phyloP scores from a whole-genome alignment of 2,329 filamentous ascomycete species.

The Tolypocladium ovalisporum region DNA sequence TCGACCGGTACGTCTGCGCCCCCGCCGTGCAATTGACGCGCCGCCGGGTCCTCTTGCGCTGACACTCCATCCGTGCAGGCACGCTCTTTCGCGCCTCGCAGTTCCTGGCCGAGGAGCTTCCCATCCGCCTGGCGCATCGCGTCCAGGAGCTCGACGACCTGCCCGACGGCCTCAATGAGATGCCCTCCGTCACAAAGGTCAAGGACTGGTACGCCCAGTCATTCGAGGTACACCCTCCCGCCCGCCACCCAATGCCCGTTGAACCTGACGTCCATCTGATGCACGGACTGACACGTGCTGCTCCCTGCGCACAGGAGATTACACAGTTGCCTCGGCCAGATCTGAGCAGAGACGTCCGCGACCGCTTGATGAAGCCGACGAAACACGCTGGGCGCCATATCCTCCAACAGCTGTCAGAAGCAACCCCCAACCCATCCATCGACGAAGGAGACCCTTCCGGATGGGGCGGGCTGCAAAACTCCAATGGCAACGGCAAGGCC shows the following conservation, averaged over 20 bases:
- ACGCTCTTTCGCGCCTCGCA: conserved; percentile 96
- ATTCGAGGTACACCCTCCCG: conserved; percentile 68
- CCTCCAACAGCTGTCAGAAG: conserved; percentile 65
- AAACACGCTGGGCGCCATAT: conserved; percentile 45
- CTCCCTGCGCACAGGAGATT: conserved; percentile 59
- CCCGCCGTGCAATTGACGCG: neutral
- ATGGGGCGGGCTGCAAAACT: conserved; percentile 31
- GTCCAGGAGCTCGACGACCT: conserved; percentile 88
- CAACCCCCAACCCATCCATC: conserved; percentile 84
- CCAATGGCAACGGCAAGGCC: conserved; percentile 35
- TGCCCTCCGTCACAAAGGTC: conserved; percentile 92
- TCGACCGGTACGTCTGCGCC: conserved; percentile 63
- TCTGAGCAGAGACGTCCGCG: conserved; percentile 63
- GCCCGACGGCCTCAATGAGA: conserved; percentile 92
- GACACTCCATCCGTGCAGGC: conserved; percentile 38
- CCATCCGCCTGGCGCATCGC: conserved; percentile 90
- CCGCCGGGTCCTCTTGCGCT: neutral
- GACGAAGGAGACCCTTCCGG: conserved; percentile 70
- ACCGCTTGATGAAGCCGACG: conserved; percentile 62
- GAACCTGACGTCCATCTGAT: neutral
- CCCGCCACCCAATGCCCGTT: neutral
- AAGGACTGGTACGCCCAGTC: conserved; percentile 99
- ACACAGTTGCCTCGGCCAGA: conserved; percentile 72
- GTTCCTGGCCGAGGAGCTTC: conserved; percentile 95
- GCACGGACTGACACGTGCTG: conserved; percentile 1